These are phyloP conservation scores for Salvia miltiorrhiza DNA, from an alignment of 257 asterid species.

Conservation along the genomic window DNA sequence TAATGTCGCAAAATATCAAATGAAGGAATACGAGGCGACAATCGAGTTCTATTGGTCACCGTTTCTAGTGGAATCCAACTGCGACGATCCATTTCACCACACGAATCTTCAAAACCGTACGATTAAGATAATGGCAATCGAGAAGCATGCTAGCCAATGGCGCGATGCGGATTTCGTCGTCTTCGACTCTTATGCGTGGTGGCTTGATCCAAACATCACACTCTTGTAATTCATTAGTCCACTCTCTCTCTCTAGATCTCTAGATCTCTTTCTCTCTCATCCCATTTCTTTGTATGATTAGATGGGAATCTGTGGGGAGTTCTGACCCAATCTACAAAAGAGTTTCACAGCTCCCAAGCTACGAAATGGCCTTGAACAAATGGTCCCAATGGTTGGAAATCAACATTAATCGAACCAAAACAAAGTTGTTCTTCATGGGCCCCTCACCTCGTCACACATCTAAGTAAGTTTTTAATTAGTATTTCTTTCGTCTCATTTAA, in stretches of 20 bases:
- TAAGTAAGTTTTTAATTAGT: slow-evolving; percentile 18
- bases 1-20: background rate
- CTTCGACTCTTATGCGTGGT: slow-evolving; percentile 55
- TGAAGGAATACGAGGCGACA: background rate
- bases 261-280: background rate
- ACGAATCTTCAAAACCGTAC: slow-evolving; percentile 20
- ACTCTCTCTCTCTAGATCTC: background rate
- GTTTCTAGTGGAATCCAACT: slow-evolving; percentile 18
- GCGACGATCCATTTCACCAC: slow-evolving; percentile 19
- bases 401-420: slow-evolving; percentile 50
- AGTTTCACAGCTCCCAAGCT: slow-evolving; percentile 34
- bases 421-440: slow-evolving; percentile 55
- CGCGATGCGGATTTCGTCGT: slow-evolving; percentile 58
- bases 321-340: slow-evolving; percentile 30
- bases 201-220: slow-evolving; percentile 32
- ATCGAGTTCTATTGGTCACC: slow-evolving; percentile 68
- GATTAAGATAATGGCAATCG: slow-evolving; percentile 38
- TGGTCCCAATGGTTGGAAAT: slow-evolving; percentile 65
- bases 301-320: slow-evolving; percentile 57
- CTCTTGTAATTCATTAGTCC: background rate
- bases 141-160: slow-evolving; percentile 59
- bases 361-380: slow-evolving; percentile 51
- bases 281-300: slow-evolving; percentile 2
- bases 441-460: slow-evolving; percentile 45
- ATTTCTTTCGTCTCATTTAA: no score